Percentiles rank a stretch among this genome's conserved stretches.
Conservation (phyloP, 1,139 yeast species). For the Diutina sp. region DNA sequence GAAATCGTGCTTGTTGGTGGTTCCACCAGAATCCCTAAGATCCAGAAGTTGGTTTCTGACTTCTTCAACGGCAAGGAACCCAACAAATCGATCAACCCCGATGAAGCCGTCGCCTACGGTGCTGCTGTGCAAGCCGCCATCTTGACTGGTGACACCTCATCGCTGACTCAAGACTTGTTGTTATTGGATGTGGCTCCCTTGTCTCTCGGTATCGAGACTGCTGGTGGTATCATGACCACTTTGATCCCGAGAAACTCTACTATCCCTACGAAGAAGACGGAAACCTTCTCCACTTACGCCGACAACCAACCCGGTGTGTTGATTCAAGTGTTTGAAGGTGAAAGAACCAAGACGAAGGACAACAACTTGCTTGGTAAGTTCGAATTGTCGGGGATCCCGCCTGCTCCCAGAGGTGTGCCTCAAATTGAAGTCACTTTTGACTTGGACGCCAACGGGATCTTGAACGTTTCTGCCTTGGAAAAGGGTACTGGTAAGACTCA, state of each 20-base stretch:
- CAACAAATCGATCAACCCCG: constrained; percentile 92
- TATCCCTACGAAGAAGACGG: constrained; percentile 3
- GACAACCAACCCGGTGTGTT: constrained; percentile 4
- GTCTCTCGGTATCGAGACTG: constrained; percentile 3
- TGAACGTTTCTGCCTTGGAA: constrained; percentile 3
- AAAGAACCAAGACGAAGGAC: constrained; percentile 3
- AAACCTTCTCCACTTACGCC: constrained; percentile 3
- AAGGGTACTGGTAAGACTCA: constrained; percentile 31
- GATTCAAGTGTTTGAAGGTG: constrained; percentile 3
- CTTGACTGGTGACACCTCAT: constrained; percentile 49
- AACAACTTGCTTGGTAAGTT: constrained; percentile 3
- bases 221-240: constrained; percentile 3
- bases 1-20: constrained; percentile 96
- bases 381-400: constrained; percentile 3
- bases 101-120: constrained; percentile 49
- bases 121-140: constrained; percentile 83
- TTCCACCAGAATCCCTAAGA: constrained; percentile 96
- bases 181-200: constrained; percentile 3
- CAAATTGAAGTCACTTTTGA: constrained; percentile 3
- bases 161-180: constrained; percentile 7
- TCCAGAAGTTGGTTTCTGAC: constrained; percentile 77
- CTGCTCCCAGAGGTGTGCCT: constrained; percentile 3
- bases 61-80: constrained; percentile 90
- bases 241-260: constrained; percentile 3
- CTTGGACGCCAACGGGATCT: constrained; percentile 3